Evolutionary conservation across 2,329 filamentous ascomycete species (phyloP).

Genomic region (Verticillium albo-atrum): DNA sequence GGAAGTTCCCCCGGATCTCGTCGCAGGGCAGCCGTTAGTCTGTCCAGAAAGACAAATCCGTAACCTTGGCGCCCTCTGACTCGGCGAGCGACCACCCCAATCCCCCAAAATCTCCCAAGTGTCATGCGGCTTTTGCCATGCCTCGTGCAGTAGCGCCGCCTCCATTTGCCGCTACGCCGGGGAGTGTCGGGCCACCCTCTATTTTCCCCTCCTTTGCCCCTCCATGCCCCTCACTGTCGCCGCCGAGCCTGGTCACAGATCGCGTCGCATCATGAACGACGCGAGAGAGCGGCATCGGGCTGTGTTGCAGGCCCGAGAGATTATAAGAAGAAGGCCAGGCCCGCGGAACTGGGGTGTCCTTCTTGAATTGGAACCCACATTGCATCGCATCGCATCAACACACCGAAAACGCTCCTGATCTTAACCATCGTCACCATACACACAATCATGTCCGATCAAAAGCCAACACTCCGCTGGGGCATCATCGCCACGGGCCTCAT

Average conservation of each 20-base stretch:
- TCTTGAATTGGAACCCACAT: background rate
- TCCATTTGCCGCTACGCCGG: background rate
- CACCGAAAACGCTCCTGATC: background rate
- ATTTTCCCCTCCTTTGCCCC: background rate
- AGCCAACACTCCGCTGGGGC: constrained; percentile 27
- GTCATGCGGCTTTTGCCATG: background rate
- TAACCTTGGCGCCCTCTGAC: too few species aligned
- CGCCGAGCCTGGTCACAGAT: background rate
- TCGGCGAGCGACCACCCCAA: too few species aligned
- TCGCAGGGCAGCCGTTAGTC: too few species aligned
- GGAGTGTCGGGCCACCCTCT: background rate
- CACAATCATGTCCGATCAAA: background rate
- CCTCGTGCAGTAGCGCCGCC: background rate
- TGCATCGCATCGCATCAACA: too few species aligned
- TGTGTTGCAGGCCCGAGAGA: background rate
- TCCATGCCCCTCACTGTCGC: background rate
- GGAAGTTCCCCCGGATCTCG: too few species aligned
- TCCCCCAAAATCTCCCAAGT: background rate
- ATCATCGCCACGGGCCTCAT: constrained; percentile 33
- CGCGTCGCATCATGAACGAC: background rate
- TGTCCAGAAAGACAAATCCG: too few species aligned
- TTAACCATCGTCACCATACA: background rate
- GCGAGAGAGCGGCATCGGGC: background rate
- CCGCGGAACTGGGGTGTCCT: background rate
- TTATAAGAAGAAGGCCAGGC: background rate